Conservation (phyloP, 192 early-diverging fungal species). For the Funneliformis mosseae region DNA sequence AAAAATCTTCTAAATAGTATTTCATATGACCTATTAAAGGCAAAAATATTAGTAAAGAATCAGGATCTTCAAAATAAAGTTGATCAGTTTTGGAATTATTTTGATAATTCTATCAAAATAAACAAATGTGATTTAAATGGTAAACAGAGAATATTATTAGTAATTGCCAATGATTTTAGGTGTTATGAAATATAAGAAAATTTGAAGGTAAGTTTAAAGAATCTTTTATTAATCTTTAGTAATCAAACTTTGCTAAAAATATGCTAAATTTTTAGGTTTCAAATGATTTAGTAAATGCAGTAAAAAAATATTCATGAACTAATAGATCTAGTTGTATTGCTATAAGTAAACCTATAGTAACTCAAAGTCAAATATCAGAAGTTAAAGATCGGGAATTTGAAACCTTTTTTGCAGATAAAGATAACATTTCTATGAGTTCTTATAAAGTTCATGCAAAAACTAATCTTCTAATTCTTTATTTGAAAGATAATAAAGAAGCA, state of each 20-base stretch:
- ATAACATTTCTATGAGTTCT: conserved; percentile 5
- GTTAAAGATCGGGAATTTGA: neutral
- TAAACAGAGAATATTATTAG: neutral
- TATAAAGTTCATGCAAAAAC: neutral
- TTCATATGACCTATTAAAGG: too few species aligned
- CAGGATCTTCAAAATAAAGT: neutral
- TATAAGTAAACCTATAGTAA: neutral
- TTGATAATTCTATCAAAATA: neutral
- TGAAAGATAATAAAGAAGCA: conserved; percentile 11
- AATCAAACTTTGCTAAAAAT: neutral
- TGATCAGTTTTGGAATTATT: neutral
- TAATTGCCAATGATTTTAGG: conserved; percentile 1
- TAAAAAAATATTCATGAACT: neutral
- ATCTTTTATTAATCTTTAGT: neutral
- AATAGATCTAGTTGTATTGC: neutral
- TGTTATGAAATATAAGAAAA: neutral
- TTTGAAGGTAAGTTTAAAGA: neutral
- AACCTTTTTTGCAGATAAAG: neutral
- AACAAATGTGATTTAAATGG: neutral
- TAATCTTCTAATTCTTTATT: neutral
- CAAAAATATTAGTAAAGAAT: neutral
- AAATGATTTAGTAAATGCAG: neutral
- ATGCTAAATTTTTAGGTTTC: neutral
- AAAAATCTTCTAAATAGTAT: neutral
- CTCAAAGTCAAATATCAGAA: neutral